phyloP scores from a whole-genome alignment of 768 basidiomycete genomes.

The Boletus vermiculosoides region DNA sequence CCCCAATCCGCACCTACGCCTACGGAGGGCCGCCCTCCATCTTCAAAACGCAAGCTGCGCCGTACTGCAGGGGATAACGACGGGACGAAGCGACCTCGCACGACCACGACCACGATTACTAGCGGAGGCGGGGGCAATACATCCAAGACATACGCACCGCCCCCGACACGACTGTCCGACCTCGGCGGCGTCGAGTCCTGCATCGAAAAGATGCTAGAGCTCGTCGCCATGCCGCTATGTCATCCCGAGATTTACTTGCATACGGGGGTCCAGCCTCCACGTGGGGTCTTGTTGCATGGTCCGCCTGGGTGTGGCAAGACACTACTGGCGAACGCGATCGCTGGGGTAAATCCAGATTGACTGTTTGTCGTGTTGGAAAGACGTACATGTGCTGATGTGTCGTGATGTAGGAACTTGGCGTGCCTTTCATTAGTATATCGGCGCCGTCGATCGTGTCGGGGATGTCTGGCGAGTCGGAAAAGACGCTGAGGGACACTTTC shows the following conservation, averaged over 20 bases:
- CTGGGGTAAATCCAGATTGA: conserved; percentile 63
- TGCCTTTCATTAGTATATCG: conserved; percentile 92
- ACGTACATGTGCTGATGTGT: not conserved
- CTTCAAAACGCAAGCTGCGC: conserved; percentile 64
- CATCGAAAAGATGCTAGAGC: conserved; percentile 90
- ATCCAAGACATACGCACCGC: conserved; percentile 55
- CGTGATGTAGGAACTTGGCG: conserved; percentile 69
- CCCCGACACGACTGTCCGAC: conserved; percentile 73
- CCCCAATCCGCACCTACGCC: not conserved
- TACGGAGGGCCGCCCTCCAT: conserved; percentile 16
- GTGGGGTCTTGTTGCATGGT: conserved; percentile 91
- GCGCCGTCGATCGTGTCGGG: conserved; percentile 96
- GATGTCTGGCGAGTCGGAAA: conserved; percentile 98
- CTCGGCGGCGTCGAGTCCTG: conserved; percentile 85
- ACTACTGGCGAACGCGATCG: conserved; percentile 88
- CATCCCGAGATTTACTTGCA: conserved; percentile 96
- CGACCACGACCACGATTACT: conserved; percentile 26
- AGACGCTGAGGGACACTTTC: conserved; percentile 92
- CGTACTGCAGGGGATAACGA: conserved; percentile 45
- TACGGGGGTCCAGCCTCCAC: conserved; percentile 88
- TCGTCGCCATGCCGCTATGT: conserved; percentile 92
- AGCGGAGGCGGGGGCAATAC: conserved; percentile 21
- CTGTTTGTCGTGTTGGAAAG: not conserved
- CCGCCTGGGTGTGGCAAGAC: conserved; percentile 99
- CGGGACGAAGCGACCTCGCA: conserved; percentile 54